Conservation (phyloP, 345 rosid genomes). For the Eucalyptus curtisii region DNA sequence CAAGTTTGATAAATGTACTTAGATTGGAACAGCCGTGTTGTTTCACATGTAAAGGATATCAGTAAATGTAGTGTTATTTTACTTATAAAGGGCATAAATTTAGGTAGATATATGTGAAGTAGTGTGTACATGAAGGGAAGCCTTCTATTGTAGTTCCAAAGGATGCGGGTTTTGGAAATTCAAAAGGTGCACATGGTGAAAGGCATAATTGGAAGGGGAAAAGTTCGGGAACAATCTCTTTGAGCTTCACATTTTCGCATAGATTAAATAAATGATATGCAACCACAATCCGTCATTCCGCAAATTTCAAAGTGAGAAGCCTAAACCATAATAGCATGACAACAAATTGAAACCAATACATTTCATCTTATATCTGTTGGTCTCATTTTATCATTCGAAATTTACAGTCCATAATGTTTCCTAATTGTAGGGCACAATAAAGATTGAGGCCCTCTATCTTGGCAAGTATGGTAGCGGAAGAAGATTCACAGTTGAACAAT, state of each 20-base stretch:
- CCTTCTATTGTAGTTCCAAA: background rate
- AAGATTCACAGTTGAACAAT: background rate
- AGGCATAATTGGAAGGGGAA: background rate
- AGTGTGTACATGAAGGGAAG: background rate
- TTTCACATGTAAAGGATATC: background rate
- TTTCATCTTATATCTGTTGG: accelerated
- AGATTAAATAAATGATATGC: accelerated
- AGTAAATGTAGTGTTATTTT: background rate
- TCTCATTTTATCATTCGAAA: background rate
- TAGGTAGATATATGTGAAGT: background rate
- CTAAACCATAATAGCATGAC: background rate
- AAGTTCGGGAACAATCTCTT: accelerated
- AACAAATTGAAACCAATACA: background rate
- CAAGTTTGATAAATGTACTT: background rate
- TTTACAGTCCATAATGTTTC: background rate
- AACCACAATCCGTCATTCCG: background rate
- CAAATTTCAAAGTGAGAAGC: background rate
- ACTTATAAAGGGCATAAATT: background rate
- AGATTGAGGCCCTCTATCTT: background rate
- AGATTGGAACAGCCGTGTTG: background rate
- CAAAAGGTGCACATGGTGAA: accelerated
- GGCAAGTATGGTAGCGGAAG: accelerated
- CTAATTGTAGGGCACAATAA: background rate
- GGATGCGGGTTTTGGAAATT: background rate
- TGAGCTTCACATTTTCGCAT: background rate